Conservation (phyloP, 345 rosid species). For the Toxicodendron radicans region DNA sequence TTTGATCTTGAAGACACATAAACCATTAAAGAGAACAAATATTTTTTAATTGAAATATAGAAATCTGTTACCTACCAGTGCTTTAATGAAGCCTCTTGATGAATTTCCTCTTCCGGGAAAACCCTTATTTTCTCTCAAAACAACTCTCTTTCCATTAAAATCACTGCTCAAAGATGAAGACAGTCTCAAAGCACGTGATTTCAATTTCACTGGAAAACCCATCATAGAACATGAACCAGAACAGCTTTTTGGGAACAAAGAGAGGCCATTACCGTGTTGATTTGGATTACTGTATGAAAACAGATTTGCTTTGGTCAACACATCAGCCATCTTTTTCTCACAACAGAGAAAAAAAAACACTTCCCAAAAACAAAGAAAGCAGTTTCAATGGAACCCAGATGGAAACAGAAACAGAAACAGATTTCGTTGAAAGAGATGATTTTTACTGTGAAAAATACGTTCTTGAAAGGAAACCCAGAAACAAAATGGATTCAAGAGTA, state of each 20-base stretch:
- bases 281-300: slow-evolving; percentile 30
- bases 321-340: slow-evolving; percentile 45
- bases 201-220: slow-evolving; percentile 37
- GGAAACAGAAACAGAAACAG: background rate
- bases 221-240: slow-evolving; percentile 22
- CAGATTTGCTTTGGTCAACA: slow-evolving; percentile 47
- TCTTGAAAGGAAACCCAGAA: too few species aligned
- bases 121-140: slow-evolving; percentile 29
- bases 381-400: background rate
- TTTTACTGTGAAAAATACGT: background rate
- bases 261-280: slow-evolving; percentile 24
- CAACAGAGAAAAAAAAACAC: background rate
- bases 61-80: slow-evolving; percentile 50
- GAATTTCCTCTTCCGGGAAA: slow-evolving; percentile 27
- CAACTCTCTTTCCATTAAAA: slow-evolving; percentile 49
- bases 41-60: background rate
- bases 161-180: slow-evolving; percentile 19
- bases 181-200: slow-evolving; percentile 33
- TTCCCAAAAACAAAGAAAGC: slow-evolving; percentile 5
- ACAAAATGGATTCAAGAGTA: too few species aligned
- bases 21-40: background rate
- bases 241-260: slow-evolving; percentile 32
- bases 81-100: slow-evolving; percentile 33
- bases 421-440: background rate
- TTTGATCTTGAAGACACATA: background rate